These are phyloP conservation scores for Cytidiella melzeri DNA, from an alignment of 768 basidiomycete species.

Conservation along the genomic window DNA sequence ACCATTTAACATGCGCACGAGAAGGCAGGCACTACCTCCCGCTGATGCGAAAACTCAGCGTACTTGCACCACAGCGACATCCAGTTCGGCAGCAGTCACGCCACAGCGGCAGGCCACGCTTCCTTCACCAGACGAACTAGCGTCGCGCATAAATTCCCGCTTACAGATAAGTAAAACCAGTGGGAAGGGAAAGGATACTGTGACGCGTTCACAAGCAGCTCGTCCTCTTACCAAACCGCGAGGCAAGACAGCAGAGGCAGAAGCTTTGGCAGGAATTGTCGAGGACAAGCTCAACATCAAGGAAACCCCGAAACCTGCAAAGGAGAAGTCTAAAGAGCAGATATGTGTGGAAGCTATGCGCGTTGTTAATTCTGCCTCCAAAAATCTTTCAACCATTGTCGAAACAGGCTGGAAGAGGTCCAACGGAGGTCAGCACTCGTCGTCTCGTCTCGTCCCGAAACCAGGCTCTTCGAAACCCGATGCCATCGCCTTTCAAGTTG, in stretches of 20 bases:
- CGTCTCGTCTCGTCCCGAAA: slow-evolving; percentile 2
- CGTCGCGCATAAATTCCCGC: neutral
- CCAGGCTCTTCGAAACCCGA: neutral
- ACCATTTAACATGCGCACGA: no score
- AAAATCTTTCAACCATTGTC: slow-evolving; percentile 43
- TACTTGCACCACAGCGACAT: no score
- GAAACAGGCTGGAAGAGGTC: slow-evolving; percentile 56
- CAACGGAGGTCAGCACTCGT: slow-evolving; percentile 18
- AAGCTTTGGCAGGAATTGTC: neutral
- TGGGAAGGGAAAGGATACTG: neutral
- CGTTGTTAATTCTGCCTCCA: slow-evolving; percentile 55
- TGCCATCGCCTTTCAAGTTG: slow-evolving; percentile 28
- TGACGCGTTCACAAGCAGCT: neutral
- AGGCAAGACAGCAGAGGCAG: neutral
- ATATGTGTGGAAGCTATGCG: slow-evolving; percentile 48
- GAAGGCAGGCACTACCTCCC: no score
- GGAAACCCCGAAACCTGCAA: neutral
- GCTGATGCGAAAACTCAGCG: neutral
- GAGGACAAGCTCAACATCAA: neutral
- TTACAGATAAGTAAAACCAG: neutral
- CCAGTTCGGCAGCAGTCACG: no score
- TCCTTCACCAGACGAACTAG: neutral
- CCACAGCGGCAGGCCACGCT: neutral
- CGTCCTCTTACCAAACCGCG: neutral
- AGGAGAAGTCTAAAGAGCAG: slow-evolving; percentile 25